Percentiles rank a stretch among this genome's conserved stretches.
These are phyloP conservation scores for Myxozyma udenii DNA, from an alignment of 805 yeast species.

Conservation along the genomic window DNA sequence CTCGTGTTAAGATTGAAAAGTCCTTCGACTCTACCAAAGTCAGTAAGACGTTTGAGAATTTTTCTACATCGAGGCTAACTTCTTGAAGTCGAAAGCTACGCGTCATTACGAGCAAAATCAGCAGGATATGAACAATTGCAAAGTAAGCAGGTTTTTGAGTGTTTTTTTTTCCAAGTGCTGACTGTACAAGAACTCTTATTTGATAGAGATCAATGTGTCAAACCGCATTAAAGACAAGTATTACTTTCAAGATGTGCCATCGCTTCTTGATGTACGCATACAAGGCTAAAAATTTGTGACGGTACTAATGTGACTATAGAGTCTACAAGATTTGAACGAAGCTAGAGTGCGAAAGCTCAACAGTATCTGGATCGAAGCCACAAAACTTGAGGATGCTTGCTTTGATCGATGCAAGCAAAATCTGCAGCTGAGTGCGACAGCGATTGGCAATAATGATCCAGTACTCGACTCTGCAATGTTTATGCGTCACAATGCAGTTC, in stretches of 20 bases:
- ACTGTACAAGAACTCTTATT: conserved; percentile 58
- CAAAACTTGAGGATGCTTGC: conserved; percentile 56
- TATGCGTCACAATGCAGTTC: conserved; percentile 72
- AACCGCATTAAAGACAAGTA: conserved; percentile 90
- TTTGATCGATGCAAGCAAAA: conserved; percentile 45
- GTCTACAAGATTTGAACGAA: conserved; percentile 79
- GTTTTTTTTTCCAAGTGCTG: neutral
- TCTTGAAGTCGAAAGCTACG: conserved; percentile 20
- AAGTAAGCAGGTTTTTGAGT: conserved; percentile 40
- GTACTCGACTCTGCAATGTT: conserved; percentile 82
- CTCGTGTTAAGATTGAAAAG: conserved; percentile 70
- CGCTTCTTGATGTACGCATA: conserved; percentile 60
- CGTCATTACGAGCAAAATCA: conserved; percentile 24
- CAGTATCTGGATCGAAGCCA: conserved; percentile 60
- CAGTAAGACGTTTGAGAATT: neutral
- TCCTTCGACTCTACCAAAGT: conserved; percentile 47
- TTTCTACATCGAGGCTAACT: neutral
- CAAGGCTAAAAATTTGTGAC: too few relatives aligned
- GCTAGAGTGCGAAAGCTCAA: conserved; percentile 70
- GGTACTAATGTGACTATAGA: neutral
- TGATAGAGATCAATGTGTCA: conserved; percentile 76
- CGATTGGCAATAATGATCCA: conserved; percentile 68
- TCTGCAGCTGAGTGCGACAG: conserved; percentile 51
- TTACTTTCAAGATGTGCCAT: conserved; percentile 90
- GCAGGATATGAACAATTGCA: conserved; percentile 73